phyloP scores from a whole-genome alignment of 2,329 filamentous ascomycete genomes.

The Sporothrix inflata region DNA sequence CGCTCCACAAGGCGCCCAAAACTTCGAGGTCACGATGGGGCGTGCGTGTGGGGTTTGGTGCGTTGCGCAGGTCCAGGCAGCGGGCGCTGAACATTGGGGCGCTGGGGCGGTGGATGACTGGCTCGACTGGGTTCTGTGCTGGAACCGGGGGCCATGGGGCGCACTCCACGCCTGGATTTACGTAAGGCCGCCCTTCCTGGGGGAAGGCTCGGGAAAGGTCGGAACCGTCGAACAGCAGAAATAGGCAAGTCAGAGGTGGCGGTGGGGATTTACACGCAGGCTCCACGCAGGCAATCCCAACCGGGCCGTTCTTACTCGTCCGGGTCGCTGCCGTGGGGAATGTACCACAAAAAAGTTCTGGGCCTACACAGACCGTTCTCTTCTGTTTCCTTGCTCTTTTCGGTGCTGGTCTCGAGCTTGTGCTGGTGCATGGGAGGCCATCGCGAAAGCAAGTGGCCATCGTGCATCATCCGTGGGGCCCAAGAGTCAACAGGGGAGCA shows the following conservation, averaged over 20 bases:
- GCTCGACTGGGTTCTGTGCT: neutral
- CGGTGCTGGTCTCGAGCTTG: neutral
- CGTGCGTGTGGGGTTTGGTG: slow-evolving; percentile 19
- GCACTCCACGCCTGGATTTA: slow-evolving; percentile 12
- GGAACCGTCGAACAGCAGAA: slow-evolving; percentile 1
- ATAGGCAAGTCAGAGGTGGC: slow-evolving; percentile 7
- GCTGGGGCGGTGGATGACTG: neutral
- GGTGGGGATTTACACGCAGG: neutral
- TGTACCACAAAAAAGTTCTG: slow-evolving; percentile 14
- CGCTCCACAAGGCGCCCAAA: slow-evolving; percentile 18
- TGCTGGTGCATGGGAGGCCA: neutral
- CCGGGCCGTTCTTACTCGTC: slow-evolving; percentile 10
- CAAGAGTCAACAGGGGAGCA: neutral
- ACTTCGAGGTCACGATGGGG: slow-evolving; percentile 29
- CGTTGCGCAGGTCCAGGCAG: neutral
- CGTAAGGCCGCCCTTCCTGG: slow-evolving; percentile 21
- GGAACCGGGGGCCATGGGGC: neutral
- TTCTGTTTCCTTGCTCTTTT: slow-evolving; percentile 12
- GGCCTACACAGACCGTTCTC: slow-evolving; percentile 9
- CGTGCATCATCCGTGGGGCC: slow-evolving; percentile 21
- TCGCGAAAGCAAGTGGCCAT: slow-evolving; percentile 6
- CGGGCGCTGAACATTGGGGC: neutral
- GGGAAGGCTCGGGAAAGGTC: slow-evolving; percentile 23
- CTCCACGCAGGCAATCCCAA: neutral
- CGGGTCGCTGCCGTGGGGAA: slow-evolving; percentile 11